phyloP scores from a whole-genome alignment of 1,284 basidiomycete species.

The Cutaneotrichosporon dermatis region DNA sequence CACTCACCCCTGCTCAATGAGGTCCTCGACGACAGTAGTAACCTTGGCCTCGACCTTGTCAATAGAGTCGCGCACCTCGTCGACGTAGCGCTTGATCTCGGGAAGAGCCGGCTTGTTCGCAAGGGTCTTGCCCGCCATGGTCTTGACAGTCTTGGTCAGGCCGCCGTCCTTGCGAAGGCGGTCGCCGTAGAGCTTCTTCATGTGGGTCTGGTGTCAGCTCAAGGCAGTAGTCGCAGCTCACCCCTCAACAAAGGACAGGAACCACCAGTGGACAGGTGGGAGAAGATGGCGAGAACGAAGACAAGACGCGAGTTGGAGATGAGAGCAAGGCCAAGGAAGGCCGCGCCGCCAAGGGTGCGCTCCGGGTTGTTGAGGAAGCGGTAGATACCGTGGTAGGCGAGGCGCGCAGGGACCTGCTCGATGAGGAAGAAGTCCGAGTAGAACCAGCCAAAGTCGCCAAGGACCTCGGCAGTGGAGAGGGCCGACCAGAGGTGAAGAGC shows the following conservation, averaged over 20 bases:
- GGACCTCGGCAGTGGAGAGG: slow-evolving; percentile 81
- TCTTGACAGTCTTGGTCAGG: slow-evolving; percentile 92
- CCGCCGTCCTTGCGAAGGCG: slow-evolving; percentile 90
- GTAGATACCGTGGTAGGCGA: slow-evolving; percentile 96
- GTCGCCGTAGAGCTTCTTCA: slow-evolving; percentile 91
- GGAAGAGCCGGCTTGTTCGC: slow-evolving; percentile 59
- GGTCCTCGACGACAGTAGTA: slow-evolving; percentile 82
- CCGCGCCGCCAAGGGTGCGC: slow-evolving; percentile 82
- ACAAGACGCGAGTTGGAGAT: slow-evolving; percentile 87
- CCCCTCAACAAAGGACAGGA: slow-evolving; percentile 82
- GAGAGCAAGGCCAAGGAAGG: slow-evolving; percentile 87
- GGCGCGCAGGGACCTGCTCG: slow-evolving; percentile 75
- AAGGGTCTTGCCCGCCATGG: slow-evolving; percentile 69
- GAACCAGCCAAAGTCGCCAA: slow-evolving; percentile 94
- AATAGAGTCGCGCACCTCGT: slow-evolving; percentile 86
- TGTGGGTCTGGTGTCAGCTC: slow-evolving; percentile 70
- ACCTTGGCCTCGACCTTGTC: slow-evolving; percentile 94
- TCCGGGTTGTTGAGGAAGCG: slow-evolving; percentile 96
- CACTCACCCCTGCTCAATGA: slow-evolving; percentile 78
- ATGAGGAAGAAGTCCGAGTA: slow-evolving; percentile 98
- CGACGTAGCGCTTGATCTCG: slow-evolving; percentile 71
- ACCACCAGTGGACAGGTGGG: slow-evolving; percentile 88
- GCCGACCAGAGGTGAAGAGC: slow-evolving; percentile 89
- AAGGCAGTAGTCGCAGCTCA: slow-evolving; percentile 49
- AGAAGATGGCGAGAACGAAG: slow-evolving; percentile 73